Percentiles rank a stretch among this genome's conserved stretches.
phyloP scores from a whole-genome alignment of 805 yeast species.

The Saturnispora diversa region DNA sequence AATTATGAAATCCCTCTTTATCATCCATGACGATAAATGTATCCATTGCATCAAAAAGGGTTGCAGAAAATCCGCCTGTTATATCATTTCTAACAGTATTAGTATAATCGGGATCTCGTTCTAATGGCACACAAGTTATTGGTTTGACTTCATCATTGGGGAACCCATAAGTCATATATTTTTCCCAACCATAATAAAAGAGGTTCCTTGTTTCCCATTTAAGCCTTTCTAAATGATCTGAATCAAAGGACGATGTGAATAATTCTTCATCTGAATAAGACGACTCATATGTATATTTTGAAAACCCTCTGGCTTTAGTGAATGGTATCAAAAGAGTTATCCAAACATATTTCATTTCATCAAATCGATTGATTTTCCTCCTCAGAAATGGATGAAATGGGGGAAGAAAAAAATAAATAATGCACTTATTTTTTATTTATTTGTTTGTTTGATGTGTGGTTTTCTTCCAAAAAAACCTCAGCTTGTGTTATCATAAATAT shows the following conservation, averaged over 20 bases:
- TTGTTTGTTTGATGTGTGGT: no score
- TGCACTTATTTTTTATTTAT: no score
- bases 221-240: constrained; percentile 18
- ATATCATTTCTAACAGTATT: constrained; percentile 71
- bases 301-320: constrained; percentile 2
- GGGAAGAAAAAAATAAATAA: no score
- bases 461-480: no score
- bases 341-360: neutral
- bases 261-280: constrained; percentile 18
- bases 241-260: constrained; percentile 24
- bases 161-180: constrained; percentile 60
- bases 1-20: constrained; percentile 42
- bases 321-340: neutral
- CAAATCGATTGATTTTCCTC: no score
- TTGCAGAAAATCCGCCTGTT: constrained; percentile 73
- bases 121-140: constrained; percentile 57
- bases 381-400: no score
- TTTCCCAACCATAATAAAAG: constrained; percentile 68
- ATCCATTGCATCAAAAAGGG: constrained; percentile 73
- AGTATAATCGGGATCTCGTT: constrained; percentile 47
- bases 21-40: constrained; percentile 69
- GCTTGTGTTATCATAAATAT: no score
- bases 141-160: constrained; percentile 84
- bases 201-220: constrained; percentile 44
- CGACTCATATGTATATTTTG: constrained; percentile 15